Evolutionary conservation across 306 rosid genomes (phyloP).

Genomic region (Malus sylvestris): DNA sequence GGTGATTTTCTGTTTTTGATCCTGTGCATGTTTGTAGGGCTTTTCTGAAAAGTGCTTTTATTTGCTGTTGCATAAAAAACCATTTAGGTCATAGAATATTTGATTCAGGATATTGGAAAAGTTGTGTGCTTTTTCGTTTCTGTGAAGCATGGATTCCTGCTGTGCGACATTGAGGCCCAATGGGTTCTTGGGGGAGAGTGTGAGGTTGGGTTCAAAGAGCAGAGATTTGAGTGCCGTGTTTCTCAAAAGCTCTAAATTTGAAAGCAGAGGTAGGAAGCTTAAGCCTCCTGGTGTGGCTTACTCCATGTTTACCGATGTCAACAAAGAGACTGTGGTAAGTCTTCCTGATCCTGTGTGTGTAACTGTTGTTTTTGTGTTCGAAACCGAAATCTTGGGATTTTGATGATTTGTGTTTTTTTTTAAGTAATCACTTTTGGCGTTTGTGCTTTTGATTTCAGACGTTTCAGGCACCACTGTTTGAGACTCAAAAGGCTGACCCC

Average conservation of each 20-base stretch:
- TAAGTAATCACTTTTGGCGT: neutral
- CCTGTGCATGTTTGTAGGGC: constrained; percentile 2
- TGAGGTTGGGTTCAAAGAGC: constrained; percentile 25
- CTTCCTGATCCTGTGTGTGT: neutral
- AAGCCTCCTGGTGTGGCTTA: constrained; percentile 24
- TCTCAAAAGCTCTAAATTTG: constrained; percentile 24
- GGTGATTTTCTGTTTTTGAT: neutral
- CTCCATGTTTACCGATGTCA: constrained; percentile 53
- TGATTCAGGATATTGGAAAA: constrained; percentile 3
- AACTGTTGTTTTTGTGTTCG: neutral
- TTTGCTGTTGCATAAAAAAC: neutral
- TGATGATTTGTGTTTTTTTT: neutral
- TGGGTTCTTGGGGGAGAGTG: constrained; percentile 49
- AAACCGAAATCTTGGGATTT: neutral
- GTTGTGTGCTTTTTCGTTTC: neutral
- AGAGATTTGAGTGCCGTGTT: constrained; percentile 24
- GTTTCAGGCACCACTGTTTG: constrained; percentile 35
- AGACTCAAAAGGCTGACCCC: constrained; percentile 56
- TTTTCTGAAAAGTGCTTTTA: constrained; percentile 4
- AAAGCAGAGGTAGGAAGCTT: constrained; percentile 12
- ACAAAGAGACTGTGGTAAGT: constrained; percentile 38
- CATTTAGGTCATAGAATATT: neutral
- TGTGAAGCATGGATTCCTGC: constrained; percentile 38
- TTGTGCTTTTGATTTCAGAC: constrained; percentile 32
- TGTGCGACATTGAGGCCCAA: constrained; percentile 35